Evolutionary conservation across 2,329 filamentous ascomycete species (phyloP).

Genomic region (Xylariales sp.): DNA sequence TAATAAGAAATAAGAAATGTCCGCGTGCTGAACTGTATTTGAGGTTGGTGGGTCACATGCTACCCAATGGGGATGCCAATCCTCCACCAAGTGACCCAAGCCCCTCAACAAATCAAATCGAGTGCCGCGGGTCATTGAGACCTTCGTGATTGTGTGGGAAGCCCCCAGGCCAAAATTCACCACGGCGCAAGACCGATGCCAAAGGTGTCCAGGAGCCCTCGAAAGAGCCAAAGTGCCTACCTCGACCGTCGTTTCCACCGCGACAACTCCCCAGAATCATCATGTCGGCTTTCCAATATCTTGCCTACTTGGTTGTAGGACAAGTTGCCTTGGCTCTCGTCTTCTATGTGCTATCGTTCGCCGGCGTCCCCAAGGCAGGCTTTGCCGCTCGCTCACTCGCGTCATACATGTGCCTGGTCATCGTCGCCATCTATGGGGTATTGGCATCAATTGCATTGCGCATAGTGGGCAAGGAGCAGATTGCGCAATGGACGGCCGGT

Average conservation of each 20-base stretch:
- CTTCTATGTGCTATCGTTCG: constrained; percentile 60
- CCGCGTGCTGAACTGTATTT: too few species aligned
- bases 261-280: constrained; percentile 4
- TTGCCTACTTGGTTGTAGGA: constrained; percentile 42
- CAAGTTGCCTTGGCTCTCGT: constrained; percentile 46
- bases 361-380: constrained; percentile 53
- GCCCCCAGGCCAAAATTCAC: not conserved
- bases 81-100: too few species aligned
- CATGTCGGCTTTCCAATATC: constrained; percentile 24
- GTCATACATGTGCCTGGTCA: constrained; percentile 57
- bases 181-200: not conserved
- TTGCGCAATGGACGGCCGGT: constrained; percentile 80
- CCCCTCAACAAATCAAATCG: constrained; percentile 9
- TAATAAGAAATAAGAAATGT: too few species aligned
- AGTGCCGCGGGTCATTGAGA: constrained; percentile 6
- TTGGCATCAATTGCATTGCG: constrained; percentile 68
- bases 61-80: too few species aligned
- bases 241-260: not conserved
- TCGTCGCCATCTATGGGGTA: constrained; percentile 68
- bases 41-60: too few species aligned
- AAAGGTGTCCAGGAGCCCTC: not conserved
- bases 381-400: constrained; percentile 68
- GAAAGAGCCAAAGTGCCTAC: not conserved
- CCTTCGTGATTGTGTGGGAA: not conserved
- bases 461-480: constrained; percentile 64